These are phyloP conservation scores for Phlyctochytrium bullatum DNA, from an alignment of 192 early-diverging fungal genomes.

Conservation along the genomic window DNA sequence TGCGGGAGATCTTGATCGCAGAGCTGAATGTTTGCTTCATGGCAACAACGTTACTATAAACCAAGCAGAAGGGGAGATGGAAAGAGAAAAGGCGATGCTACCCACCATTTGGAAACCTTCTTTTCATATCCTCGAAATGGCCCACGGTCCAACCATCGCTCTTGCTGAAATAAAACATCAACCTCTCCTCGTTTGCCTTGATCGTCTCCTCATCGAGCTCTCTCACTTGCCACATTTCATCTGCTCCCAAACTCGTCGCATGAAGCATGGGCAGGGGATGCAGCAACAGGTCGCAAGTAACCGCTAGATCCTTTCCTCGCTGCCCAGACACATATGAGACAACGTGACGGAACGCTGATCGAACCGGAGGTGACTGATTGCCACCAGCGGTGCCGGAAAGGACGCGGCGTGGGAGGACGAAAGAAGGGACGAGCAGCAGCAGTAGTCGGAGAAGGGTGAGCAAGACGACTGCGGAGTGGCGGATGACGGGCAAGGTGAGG, in stretches of 20 bases:
- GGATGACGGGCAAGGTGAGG: slow-evolving; percentile 20
- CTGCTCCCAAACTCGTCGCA: slow-evolving; percentile 59
- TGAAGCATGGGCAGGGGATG: slow-evolving; percentile 35
- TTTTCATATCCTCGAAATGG: slow-evolving; percentile 65
- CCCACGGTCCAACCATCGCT: slow-evolving; percentile 73
- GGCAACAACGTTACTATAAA: neutral
- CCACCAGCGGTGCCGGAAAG: no score
- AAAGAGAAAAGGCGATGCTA: neutral
- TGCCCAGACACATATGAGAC: slow-evolving; percentile 14
- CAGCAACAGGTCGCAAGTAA: slow-evolving; percentile 68
- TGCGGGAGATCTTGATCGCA: slow-evolving; percentile 76
- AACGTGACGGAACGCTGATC: slow-evolving; percentile 3
- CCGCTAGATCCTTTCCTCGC: slow-evolving; percentile 38
- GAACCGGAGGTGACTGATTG: slow-evolving; percentile 22
- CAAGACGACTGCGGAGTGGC: slow-evolving; percentile 39
- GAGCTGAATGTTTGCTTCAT: slow-evolving; percentile 41
- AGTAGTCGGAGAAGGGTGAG: slow-evolving; percentile 32
- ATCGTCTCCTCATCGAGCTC: slow-evolving; percentile 68
- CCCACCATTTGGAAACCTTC: slow-evolving; percentile 61
- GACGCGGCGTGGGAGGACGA: neutral
- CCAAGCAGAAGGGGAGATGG: neutral
- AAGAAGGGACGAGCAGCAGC: slow-evolving; percentile 16
- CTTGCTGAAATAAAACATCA: slow-evolving; percentile 75
- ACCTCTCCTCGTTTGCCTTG: slow-evolving; percentile 51
- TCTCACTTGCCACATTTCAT: slow-evolving; percentile 72